A percentile compares a stretch with the other conserved stretches of the same genome.
phyloP scores from a whole-genome alignment of 305 asterid genomes.

The Ajuga reptans region DNA sequence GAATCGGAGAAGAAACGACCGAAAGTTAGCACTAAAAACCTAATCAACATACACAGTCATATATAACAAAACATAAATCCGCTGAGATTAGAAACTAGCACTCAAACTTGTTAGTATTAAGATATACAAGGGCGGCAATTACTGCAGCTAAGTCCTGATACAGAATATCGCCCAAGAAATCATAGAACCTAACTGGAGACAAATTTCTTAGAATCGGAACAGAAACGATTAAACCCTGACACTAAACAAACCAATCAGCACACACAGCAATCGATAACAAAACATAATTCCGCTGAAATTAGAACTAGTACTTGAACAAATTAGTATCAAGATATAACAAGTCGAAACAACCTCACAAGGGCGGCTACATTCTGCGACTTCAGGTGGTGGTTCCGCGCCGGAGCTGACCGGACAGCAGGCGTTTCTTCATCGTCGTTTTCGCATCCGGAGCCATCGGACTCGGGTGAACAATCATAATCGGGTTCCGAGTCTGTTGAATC shows the following conservation, averaged over 20 bases:
- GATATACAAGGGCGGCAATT: too few relatives aligned
- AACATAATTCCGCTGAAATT: background rate
- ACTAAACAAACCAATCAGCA: slow-evolving; percentile 7
- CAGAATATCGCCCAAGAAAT: background rate
- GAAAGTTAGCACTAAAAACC: too few relatives aligned
- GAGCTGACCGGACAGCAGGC: slow-evolving; percentile 32
- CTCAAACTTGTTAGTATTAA: too few relatives aligned
- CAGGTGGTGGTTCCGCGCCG: slow-evolving; percentile 31
- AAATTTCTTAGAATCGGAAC: slow-evolving; percentile 2
- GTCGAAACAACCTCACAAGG: slow-evolving; percentile 45
- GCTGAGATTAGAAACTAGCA: too few relatives aligned
- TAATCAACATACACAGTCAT: too few relatives aligned
- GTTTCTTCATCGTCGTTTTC: slow-evolving; percentile 30
- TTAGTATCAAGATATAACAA: background rate
- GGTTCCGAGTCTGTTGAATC: slow-evolving; percentile 48
- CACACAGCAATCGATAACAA: background rate
- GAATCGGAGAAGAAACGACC: too few relatives aligned
- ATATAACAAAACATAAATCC: too few relatives aligned
- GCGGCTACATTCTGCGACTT: slow-evolving; percentile 69
- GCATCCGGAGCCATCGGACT: slow-evolving; percentile 38
- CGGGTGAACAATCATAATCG: slow-evolving; percentile 32
- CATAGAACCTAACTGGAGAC: background rate
- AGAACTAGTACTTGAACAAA: slow-evolving; percentile 3
- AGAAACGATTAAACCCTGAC: slow-evolving; percentile 24
- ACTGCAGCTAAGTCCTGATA: background rate